Base-by-base conservation (phyloP, 208 protist species). In the Crithidia expoeki region DNA sequence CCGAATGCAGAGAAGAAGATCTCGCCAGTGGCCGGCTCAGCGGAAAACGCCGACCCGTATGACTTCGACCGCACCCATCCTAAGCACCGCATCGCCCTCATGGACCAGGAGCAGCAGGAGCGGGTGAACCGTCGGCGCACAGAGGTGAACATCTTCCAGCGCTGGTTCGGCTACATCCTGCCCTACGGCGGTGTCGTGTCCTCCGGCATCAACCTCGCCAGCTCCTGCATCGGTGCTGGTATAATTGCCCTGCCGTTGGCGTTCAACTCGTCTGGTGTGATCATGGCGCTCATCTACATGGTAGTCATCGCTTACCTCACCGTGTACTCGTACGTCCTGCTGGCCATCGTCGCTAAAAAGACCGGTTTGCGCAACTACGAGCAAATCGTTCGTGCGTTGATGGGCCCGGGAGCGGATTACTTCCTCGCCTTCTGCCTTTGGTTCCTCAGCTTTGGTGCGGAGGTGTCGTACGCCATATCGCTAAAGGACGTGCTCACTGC, bases 381-480 rank as follows among this genome's bases (percentile, higher is more conserved):
- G 63, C 66, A 85, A 42, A 63, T 80, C 38, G 76, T 87, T 9
- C 59, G 74, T 19, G 42, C 44, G 16, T 66, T 92, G 5, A 36
- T 93, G 19, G 89, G 89, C 27, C 58, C 59, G 3, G 78, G 80
- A 7, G 68, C 62, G 36, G 86, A 91, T 32, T 81, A 88, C 76
- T 81, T 92, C 61, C 65, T 89, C 19, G 83, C 73, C 16, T 63
- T 79, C 34, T 73, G 86, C 46, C 80, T 89, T 49, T 84, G 84
- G 52, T 52, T 90, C 52, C 60, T 85, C 36, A 82, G 76, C 67
- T 61, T 90, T 16, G 87, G 91, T 44, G 79, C 52, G 0, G 79
- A 81, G 40, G 81, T 96, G n/a, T 86, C 82, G 12, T 96, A 92
- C 65, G 55, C 93, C 23, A 91, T 93, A 30, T 84, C 82, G 2